Evolutionary conservation across 805 yeast genomes (phyloP).

Genomic region (Wickerhamomyces hampshirensis): DNA sequence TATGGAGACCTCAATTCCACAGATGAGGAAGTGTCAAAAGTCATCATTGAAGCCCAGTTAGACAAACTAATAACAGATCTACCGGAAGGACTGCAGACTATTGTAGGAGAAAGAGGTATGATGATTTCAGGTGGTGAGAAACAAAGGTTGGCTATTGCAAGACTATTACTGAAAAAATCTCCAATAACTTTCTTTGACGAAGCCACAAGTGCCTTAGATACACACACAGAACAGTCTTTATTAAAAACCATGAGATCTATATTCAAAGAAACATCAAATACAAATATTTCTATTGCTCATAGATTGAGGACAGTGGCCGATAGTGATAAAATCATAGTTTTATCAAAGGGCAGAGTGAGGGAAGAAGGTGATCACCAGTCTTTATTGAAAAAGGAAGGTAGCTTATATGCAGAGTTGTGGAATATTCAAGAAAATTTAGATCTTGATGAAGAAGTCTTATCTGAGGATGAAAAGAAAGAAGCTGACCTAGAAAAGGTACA

Average conservation of each 20-base stretch:
- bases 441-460: slow-evolving; percentile 34
- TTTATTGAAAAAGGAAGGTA: slow-evolving; percentile 46
- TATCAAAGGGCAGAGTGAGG: slow-evolving; percentile 69
- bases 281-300: slow-evolving; percentile 92
- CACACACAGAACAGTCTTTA: slow-evolving; percentile 89
- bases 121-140: slow-evolving; percentile 99
- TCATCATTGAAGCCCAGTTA: slow-evolving; percentile 67
- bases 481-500: no score
- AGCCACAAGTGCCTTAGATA: slow-evolving; percentile 94
- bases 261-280: slow-evolving; percentile 53
- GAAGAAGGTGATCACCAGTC: slow-evolving; percentile 84
- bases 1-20: slow-evolving; percentile 76
- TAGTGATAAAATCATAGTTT: slow-evolving; percentile 86
- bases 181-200: slow-evolving; percentile 95
- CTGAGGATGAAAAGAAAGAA: slow-evolving; percentile 10
- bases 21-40: slow-evolving; percentile 63
- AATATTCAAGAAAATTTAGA: slow-evolving; percentile 81
- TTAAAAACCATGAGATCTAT: slow-evolving; percentile 67
- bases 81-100: slow-evolving; percentile 80
- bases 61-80: slow-evolving; percentile 56
- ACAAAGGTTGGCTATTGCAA: slow-evolving; percentile 89
- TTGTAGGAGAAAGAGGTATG: slow-evolving; percentile 96
- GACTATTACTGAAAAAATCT: slow-evolving; percentile 79
- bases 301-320: slow-evolving; percentile 91
- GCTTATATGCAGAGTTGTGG: slow-evolving; percentile 83